phyloP scores from a whole-genome alignment of 1,284 basidiomycete species.

The Ustilago hordei region DNA sequence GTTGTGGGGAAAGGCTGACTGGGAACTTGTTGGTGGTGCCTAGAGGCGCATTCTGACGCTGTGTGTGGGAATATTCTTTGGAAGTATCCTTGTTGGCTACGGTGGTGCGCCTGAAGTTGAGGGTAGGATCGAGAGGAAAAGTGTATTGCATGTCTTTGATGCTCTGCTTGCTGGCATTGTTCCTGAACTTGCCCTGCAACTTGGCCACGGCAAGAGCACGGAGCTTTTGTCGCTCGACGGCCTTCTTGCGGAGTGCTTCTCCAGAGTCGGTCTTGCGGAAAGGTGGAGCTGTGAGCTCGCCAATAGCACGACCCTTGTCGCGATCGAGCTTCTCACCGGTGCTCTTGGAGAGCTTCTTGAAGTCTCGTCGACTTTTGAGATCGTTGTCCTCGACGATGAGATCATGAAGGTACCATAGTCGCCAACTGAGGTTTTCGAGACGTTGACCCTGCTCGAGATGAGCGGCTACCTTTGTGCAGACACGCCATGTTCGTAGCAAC shows the following conservation, averaged over 20 bases:
- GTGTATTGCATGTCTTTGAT: constrained; percentile 52
- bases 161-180: constrained; percentile 28
- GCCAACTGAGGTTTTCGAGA: constrained; percentile 61
- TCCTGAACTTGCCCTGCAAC: constrained; percentile 45
- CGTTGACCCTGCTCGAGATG: constrained; percentile 62
- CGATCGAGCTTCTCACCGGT: constrained; percentile 55
- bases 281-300: constrained; percentile 48
- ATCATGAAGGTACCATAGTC: constrained; percentile 58
- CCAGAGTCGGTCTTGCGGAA: constrained; percentile 53
- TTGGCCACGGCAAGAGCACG: constrained; percentile 49
- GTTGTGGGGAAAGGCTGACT: constrained; percentile 30
- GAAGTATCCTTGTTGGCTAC: constrained; percentile 40
- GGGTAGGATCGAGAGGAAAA: constrained; percentile 42
- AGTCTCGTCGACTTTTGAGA: constrained; percentile 43
- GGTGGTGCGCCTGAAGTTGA: constrained; percentile 51
- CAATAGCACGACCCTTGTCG: constrained; percentile 47
- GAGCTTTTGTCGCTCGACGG: constrained; percentile 46
- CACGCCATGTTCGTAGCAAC: constrained; percentile 49
- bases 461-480: constrained; percentile 56
- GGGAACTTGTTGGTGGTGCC: constrained; percentile 50
- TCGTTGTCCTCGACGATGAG: constrained; percentile 55
- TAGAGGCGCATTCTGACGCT: constrained; percentile 36
- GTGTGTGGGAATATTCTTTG: constrained; percentile 30
- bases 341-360: constrained; percentile 44
- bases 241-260: constrained; percentile 48